A percentile compares a stretch with the other conserved stretches of the same genome.
These are phyloP conservation scores for Penicillium sp. DNA, from an alignment of 2,329 filamentous ascomycete species.

Conservation along the genomic window DNA sequence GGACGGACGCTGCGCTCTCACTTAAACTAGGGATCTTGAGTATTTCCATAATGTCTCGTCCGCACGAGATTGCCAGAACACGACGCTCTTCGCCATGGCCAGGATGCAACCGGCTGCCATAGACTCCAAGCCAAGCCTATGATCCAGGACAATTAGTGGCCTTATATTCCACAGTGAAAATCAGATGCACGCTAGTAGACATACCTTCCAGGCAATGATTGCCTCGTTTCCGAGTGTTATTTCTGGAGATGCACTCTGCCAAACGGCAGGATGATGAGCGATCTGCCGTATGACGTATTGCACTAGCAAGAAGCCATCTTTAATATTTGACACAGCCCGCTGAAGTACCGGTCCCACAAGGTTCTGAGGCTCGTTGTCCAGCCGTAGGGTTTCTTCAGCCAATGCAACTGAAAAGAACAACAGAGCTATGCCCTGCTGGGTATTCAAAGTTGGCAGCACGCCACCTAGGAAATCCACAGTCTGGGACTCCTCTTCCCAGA, in stretches of 20 bases:
- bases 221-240: constrained; percentile 29
- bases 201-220: constrained; percentile 36
- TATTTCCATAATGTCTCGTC: constrained; percentile 33
- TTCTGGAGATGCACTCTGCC: constrained; percentile 18
- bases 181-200: background rate
- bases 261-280: constrained; percentile 19
- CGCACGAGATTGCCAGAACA: constrained; percentile 27
- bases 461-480: constrained; percentile 28
- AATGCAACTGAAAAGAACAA: constrained; percentile 39
- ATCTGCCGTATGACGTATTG: constrained; percentile 35
- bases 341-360: constrained; percentile 11
- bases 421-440: constrained; percentile 33
- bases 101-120: constrained; percentile 19
- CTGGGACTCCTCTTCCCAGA: constrained; percentile 32
- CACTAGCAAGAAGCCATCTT: constrained; percentile 35
- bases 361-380: constrained; percentile 18
- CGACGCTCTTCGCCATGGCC: constrained; percentile 11
- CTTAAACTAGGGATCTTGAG: constrained; percentile 16
- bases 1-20: constrained; percentile 17
- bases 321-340: constrained; percentile 27
- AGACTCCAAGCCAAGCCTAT: constrained; percentile 35
- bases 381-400: constrained; percentile 36
- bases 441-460: constrained; percentile 36
- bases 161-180: background rate
- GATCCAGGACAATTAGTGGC: background rate